Evolutionary conservation across 805 yeast genomes (phyloP), one percentile per base, ranked within the genome.

Genomic region (Metahyphopichia silvanorum): DNA sequence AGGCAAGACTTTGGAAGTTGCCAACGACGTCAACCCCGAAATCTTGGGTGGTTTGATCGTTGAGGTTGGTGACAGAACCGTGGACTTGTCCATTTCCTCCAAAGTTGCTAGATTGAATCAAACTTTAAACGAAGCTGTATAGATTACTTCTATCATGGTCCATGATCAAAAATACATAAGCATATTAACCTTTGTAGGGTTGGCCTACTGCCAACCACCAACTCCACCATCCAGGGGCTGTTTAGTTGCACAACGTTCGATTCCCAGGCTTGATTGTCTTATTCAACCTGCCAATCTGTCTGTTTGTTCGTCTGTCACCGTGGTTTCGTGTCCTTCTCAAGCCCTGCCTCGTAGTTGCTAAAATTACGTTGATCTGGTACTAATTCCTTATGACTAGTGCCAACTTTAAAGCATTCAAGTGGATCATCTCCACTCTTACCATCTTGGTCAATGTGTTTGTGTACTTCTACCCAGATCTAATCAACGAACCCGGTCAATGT

Each of bases 61-160:
- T 40, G 96, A 89, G 69, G 86, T 93, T 53, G 96, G 91, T 57
- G 98, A 91, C 73, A 86, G 83, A 67, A 89, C 98, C 43, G 96
- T 88, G 53, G 98, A 93, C 69, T 76, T 91, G 63, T 82, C 95
- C 39, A 78, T 93, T 49, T 74, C 89, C 39, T 65, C 85, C 57
- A 88, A 83, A 76, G 79, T 93, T 59, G 72, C 85, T 62, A 87
- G 78, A 71, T 81, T 89, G 67, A 93, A 93, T 84, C 79, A 84
- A 66, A 79, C 83, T 50, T 79, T 93, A 62, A 71, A 76, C 51
- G 96, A 91, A 23, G 25, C 3, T 11, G 25, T 9, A 23, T 9
- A 23, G 25, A 23, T 11, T 21, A 5, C 5, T 21, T 21, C 23
- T 21, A 4, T 12, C n/a, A 11, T 11, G 10, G 9, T 12, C 3